Base-by-base conservation (phyloP, 805 yeast genomes). In the Cyberlindnera misumaiensis region DNA sequence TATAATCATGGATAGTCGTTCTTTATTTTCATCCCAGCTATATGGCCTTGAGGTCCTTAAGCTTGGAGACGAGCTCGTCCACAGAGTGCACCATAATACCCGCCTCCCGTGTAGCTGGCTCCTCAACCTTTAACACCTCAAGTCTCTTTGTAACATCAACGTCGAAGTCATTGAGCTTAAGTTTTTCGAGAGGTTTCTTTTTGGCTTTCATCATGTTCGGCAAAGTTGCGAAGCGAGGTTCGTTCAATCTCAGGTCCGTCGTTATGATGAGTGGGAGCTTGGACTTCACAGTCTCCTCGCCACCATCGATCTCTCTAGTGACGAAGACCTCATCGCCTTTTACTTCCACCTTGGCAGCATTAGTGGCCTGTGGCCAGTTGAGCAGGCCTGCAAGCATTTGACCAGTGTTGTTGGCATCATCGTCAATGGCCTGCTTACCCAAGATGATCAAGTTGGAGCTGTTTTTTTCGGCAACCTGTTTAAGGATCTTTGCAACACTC, bases 191-290 rank as follows among this genome's bases (percentile, higher is more conserved):
- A 4, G 96, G 96, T 71, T 87, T 89, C 77, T 89, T 89, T 71
- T 93, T 93, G 40, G 97, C 97, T 70, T 93, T 93, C 97, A 93
- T 93, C 68, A 89, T 76, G 62, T 90, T 93, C 44, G 96, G 97
- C 57, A 93, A 72, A 11, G 95, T 77, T n/a, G 95, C 96, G 55
- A 87, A 93, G 53, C 97, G 80, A 32, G 99, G 98, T 58, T 78
- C 93, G 61, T 93, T 93, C 56, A 93, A 74, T 62, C 98, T 81
- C 51, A 93, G 71, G 61, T 93, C 99, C 3, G 97, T 83, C 20
- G 97, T 89, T 51, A 93, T 75, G 38, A 93, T 74, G 67, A 88
- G 55, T 30, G 98, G 98, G 42, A 89, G 70, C 43, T 74, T 66
- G 25, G 95, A 85, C 36, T 73, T 70, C 41, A 93, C 68, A 11